A percentile compares a stretch with the other conserved stretches of the same genome.
Conservation (phyloP, 2,329 filamentous ascomycete species). For the Chrysoporthe austroafricana region DNA sequence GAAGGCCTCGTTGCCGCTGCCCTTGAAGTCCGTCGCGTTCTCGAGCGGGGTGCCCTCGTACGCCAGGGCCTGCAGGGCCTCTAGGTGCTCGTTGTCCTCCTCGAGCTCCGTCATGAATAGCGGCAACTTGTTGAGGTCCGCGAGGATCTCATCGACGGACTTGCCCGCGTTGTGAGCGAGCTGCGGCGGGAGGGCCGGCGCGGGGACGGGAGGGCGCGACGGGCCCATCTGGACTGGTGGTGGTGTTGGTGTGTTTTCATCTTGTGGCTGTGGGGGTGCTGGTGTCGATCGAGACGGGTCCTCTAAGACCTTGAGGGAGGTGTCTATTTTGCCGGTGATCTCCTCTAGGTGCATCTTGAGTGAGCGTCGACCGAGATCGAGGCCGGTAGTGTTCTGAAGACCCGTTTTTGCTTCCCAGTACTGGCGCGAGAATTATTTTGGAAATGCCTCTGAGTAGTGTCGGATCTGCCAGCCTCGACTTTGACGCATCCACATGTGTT, state of each 20-base stretch:
- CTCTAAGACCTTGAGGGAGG: constrained; percentile 24
- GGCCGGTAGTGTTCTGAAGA: too few relatives aligned
- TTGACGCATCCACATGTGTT: too few relatives aligned
- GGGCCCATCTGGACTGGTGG: constrained; percentile 21
- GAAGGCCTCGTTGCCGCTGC: constrained; percentile 91
- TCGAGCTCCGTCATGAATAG: constrained; percentile 96
- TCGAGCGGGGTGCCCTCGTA: constrained; percentile 91
- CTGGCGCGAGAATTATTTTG: too few relatives aligned
- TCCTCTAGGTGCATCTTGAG: constrained; percentile 24
- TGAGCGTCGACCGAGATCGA: background rate
- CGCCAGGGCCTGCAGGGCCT: constrained; percentile 85
- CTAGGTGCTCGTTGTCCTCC: constrained; percentile 75
- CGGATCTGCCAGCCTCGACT: too few relatives aligned
- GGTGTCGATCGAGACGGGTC: constrained; percentile 23
- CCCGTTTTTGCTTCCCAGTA: too few relatives aligned
- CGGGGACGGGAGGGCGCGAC: constrained; percentile 20
- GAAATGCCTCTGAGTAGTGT: too few relatives aligned
- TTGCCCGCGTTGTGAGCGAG: constrained; percentile 47
- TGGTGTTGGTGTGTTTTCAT: constrained; percentile 16
- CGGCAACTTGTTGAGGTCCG: constrained; percentile 66
- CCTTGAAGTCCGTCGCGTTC: constrained; percentile 82
- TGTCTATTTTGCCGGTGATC: constrained; percentile 23
- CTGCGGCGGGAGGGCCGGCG: constrained; percentile 52
- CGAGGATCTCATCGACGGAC: constrained; percentile 59
- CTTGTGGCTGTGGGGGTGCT: background rate